Evolutionary conservation across 1,139 yeast species (phyloP).

Genomic region (Candida anutae): DNA sequence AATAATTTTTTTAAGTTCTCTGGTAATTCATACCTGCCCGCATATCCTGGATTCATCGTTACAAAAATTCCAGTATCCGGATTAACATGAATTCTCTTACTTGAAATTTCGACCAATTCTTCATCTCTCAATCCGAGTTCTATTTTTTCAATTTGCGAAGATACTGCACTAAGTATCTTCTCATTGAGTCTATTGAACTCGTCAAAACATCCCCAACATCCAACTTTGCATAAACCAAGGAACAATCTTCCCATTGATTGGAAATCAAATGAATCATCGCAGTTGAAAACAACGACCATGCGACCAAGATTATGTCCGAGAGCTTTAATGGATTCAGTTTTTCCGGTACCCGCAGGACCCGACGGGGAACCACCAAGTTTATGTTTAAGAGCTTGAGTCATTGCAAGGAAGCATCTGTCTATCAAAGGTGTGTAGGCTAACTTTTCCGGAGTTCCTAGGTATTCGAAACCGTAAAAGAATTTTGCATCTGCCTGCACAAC

Average conservation of each 20-base stretch:
- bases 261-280: constrained; percentile 85
- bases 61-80: constrained; percentile 68
- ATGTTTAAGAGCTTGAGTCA: constrained; percentile 70
- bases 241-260: constrained; percentile 74
- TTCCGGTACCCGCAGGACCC: constrained; percentile 98
- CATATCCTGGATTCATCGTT: constrained; percentile 89
- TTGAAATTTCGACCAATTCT: constrained; percentile 40
- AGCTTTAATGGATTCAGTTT: constrained; percentile 86
- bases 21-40: constrained; percentile 76
- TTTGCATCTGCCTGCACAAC: constrained; percentile 48
- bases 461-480: constrained; percentile 72
- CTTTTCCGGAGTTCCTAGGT: constrained; percentile 67
- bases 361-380: constrained; percentile 84
- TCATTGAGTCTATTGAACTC: constrained; percentile 82
- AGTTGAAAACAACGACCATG: constrained; percentile 79
- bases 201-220: constrained; percentile 96
- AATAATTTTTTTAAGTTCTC: constrained; percentile 80
- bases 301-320: constrained; percentile 75
- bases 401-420: constrained; percentile 54
- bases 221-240: constrained; percentile 76
- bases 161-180: constrained; percentile 72
- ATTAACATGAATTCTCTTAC: constrained; percentile 35
- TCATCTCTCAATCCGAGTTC: constrained; percentile 41
- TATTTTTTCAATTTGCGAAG: constrained; percentile 72
- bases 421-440: constrained; percentile 75